A percentile compares a stretch with the other conserved stretches of the same genome.
Evolutionary conservation across 2,329 filamentous ascomycete genomes (phyloP).

Genomic region (Stagonosporopsis rhizophila): DNA sequence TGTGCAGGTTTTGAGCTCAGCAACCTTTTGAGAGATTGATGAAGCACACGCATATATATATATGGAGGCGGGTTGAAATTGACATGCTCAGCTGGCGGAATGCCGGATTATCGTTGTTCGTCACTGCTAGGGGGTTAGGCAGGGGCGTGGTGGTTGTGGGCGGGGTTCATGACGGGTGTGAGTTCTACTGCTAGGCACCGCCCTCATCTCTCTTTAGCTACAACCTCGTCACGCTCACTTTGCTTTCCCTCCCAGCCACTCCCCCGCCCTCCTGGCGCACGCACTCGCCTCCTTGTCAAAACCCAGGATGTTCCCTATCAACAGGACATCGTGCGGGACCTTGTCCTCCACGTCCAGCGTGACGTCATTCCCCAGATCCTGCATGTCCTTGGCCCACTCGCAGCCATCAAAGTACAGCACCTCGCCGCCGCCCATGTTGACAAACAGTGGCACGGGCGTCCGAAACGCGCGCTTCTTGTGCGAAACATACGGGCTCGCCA

Average conservation of each 20-base stretch:
- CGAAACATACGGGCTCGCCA: constrained; percentile 49
- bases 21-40: too few relatives aligned
- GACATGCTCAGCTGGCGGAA: too few relatives aligned
- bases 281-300: constrained; percentile 51
- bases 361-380: constrained; percentile 51
- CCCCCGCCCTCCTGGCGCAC: constrained; percentile 48
- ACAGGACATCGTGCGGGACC: constrained; percentile 57
- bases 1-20: too few relatives aligned
- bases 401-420: constrained; percentile 52
- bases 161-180: too few relatives aligned
- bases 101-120: too few relatives aligned
- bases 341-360: constrained; percentile 51
- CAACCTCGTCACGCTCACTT: too few relatives aligned
- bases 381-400: constrained; percentile 50
- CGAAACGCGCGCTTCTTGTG: constrained; percentile 49
- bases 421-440: constrained; percentile 53
- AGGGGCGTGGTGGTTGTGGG: too few relatives aligned
- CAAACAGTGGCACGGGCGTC: constrained; percentile 51
- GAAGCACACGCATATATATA: too few relatives aligned
- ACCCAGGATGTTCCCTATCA: constrained; percentile 51
- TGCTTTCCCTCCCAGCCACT: constrained; percentile 43
- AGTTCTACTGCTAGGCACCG: not conserved
- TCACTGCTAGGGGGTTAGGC: too few relatives aligned
- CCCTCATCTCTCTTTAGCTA: too few relatives aligned
- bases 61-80: too few relatives aligned